phyloP scores from a whole-genome alignment of 1,284 basidiomycete genomes.

The Heterobasidion irregulare region DNA sequence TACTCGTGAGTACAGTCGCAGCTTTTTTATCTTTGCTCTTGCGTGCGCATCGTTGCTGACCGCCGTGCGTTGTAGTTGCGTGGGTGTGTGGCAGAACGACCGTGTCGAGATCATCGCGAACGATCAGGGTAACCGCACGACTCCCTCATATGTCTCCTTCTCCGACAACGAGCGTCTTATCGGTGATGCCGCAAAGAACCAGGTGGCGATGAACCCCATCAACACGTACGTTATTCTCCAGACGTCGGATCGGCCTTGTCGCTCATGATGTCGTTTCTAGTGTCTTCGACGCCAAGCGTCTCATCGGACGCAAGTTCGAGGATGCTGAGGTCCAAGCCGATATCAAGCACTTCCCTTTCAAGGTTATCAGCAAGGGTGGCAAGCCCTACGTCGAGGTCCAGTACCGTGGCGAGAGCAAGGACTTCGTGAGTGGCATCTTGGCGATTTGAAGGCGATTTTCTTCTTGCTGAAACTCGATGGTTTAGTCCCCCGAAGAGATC shows the following conservation, averaged over 20 bases:
- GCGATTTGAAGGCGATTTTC: neutral
- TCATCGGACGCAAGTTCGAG: constrained; percentile 80
- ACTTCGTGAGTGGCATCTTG: constrained; percentile 60
- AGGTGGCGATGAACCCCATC: constrained; percentile 81
- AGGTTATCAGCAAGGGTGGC: constrained; percentile 70
- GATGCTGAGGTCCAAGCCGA: constrained; percentile 92
- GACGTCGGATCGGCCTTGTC: neutral
- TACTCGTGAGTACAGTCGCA: constrained; percentile 54
- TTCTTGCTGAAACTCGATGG: constrained; percentile 1
- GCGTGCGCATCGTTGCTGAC: constrained; percentile 5
- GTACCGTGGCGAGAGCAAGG: constrained; percentile 88
- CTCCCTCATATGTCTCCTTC: constrained; percentile 92
- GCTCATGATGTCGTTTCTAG: constrained; percentile 22
- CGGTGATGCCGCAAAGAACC: constrained; percentile 95
- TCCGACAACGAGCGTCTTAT: constrained; percentile 92
- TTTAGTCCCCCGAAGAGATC: constrained; percentile 88
- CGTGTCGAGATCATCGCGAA: constrained; percentile 97
- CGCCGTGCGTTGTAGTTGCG: constrained; percentile 39
- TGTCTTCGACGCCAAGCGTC: constrained; percentile 86
- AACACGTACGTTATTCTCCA: constrained; percentile 44
- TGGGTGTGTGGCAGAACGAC: constrained; percentile 98
- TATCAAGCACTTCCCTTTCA: constrained; percentile 95
- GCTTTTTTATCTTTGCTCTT: constrained; percentile 2
- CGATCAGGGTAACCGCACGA: constrained; percentile 97
- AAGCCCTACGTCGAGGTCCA: constrained; percentile 89